Base-by-base conservation (phyloP, 2,329 filamentous ascomycete species). In the Diaporthe citriasiana region DNA sequence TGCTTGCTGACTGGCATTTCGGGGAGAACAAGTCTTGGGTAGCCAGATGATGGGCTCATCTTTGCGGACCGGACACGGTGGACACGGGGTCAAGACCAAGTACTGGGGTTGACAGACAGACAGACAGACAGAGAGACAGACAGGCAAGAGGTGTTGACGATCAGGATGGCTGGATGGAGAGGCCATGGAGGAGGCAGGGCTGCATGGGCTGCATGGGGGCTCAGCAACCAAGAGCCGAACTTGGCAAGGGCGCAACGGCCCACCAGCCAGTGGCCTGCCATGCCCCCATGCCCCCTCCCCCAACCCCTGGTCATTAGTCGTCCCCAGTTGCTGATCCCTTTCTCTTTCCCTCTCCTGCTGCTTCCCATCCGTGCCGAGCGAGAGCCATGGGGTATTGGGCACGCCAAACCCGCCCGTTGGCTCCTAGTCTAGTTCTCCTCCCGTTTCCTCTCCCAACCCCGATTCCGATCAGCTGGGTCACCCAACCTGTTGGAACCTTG, bases 381-480 rank as follows among this genome's bases (percentile, higher is more conserved):
- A 59, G 35, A 59, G 35, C 56, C 56, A 40, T 59, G 56, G 55
- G 30, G 56, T 33, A 33, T 2, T 65, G 27, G 42, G 60, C 63
- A 66, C 45, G 63, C 63, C 63, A 66, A 51, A 51, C 33, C 63
- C 45, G 63, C 42, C 60, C 45, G 60, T 66, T 66, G 60, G 30
- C 30, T 66, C 45, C 45, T 51, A 8, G 63, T 38, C 45, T 51
- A 8, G 63, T 38, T 66, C 33, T 51, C 45, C 47, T 65, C 45
- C 42, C 33, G 45, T 66, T 45, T 66, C 7, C 60, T 66, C 45
- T 66, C 45, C 63, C 63, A 66, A 66, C 19, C 13, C 63, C 63
- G 63, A 66, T 66, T 66, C 63, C 63, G 45, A 66, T 66, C 63
- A 66, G 60, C 60, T 66, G 60, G 60, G 45, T 66, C 60, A n/a